phyloP scores from a whole-genome alignment of 2,329 filamentous ascomycete species.

The Hypoxylon sp. region DNA sequence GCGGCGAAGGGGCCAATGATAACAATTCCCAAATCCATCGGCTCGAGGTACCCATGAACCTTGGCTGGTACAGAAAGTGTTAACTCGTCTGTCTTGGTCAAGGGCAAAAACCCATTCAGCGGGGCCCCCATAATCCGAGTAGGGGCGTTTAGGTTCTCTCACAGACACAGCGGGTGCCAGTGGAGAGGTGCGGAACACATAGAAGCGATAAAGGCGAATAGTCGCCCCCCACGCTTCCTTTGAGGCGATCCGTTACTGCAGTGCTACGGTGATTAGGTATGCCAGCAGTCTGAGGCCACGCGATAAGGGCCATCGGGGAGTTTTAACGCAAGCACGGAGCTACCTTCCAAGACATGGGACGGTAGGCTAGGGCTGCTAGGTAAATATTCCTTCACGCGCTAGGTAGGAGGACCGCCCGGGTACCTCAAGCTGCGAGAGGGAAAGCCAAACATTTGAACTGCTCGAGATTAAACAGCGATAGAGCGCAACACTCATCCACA shows the following conservation, averaged over 20 bases:
- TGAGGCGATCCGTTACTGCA: slow-evolving; percentile 7
- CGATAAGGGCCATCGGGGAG: not conserved
- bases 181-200: slow-evolving; percentile 11
- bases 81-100: not conserved
- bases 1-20: slow-evolving; percentile 10
- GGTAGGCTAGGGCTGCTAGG: not conserved
- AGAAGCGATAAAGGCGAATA: slow-evolving; percentile 9
- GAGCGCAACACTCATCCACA: not conserved
- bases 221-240: slow-evolving; percentile 17
- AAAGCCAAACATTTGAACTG: too few relatives aligned
- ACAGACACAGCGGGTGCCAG: slow-evolving; percentile 1
- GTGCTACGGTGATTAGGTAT: not conserved
- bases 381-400: not conserved
- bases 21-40: slow-evolving; percentile 2
- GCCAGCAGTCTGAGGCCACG: not conserved
- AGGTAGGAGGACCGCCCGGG: not conserved
- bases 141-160: not conserved
- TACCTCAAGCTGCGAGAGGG: too few relatives aligned
- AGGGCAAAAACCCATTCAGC: not conserved
- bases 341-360: not conserved
- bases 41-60: not conserved
- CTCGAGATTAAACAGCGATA: not conserved
- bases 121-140: not conserved
- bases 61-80: not conserved
- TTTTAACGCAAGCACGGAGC: not conserved